These are phyloP conservation scores for Leptomonas seymouri DNA, from an alignment of 208 protist genomes.

Conservation along the genomic window DNA sequence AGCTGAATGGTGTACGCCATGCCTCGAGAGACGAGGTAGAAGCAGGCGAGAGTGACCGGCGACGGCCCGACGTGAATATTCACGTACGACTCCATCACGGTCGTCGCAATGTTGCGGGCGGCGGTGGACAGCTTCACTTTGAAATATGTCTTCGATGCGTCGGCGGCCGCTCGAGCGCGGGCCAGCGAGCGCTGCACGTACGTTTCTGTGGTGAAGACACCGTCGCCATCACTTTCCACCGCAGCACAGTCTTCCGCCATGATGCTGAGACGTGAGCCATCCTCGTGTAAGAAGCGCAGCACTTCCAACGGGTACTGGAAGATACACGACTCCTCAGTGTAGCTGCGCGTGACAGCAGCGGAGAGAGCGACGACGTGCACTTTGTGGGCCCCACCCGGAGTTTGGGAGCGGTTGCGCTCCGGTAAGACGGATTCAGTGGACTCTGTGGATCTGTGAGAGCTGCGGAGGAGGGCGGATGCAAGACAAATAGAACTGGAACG, in stretches of 20 bases:
- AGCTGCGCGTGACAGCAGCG: slow-evolving; percentile 30
- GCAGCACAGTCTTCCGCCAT: slow-evolving; percentile 46
- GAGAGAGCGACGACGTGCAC: slow-evolving; percentile 42
- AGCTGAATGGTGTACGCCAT: slow-evolving; percentile 65
- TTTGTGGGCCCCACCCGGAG: slow-evolving; percentile 7
- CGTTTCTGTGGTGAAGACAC: slow-evolving; percentile 30
- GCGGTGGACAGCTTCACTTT: slow-evolving; percentile 47
- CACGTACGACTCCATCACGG: slow-evolving; percentile 59
- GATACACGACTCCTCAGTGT: slow-evolving; percentile 26
- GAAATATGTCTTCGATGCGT: slow-evolving; percentile 49
- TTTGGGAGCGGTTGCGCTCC: slow-evolving; percentile 4
- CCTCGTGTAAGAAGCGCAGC: slow-evolving; percentile 53
- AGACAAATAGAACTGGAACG: slow-evolving; percentile 1
- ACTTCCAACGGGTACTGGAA: slow-evolving; percentile 55
- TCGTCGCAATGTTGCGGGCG: slow-evolving; percentile 58
- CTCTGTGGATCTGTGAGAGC: not conserved
- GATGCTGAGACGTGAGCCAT: slow-evolving; percentile 54
- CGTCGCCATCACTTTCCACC: slow-evolving; percentile 6
- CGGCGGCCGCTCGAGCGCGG: slow-evolving; percentile 28
- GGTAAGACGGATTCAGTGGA: not conserved
- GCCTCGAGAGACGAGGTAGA: slow-evolving; percentile 44
- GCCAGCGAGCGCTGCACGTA: slow-evolving; percentile 50
- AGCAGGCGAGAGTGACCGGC: slow-evolving; percentile 43
- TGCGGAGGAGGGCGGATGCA: not conserved
- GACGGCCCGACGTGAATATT: slow-evolving; percentile 47